A percentile compares a stretch with the other conserved stretches of the same genome.
These are phyloP conservation scores for Blastobotrys indianensis DNA, from an alignment of 1,139 yeast genomes.

Conservation along the genomic window DNA sequence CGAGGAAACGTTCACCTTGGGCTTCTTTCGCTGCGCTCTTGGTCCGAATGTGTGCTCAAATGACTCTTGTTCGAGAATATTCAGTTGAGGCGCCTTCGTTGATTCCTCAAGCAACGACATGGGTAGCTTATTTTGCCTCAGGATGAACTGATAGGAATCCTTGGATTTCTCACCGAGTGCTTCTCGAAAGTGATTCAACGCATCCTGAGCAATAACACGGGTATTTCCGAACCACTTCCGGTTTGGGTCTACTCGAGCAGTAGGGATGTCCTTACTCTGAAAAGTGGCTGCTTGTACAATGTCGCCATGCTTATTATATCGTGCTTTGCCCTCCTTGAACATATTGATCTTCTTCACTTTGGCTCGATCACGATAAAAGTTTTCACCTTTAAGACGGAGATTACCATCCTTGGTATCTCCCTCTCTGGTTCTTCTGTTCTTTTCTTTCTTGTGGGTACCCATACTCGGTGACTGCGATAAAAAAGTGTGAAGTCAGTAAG, in stretches of 20 bases:
- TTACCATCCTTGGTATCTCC: constrained; percentile 83
- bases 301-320: constrained; percentile 82
- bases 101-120: constrained; percentile 87
- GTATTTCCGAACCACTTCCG: constrained; percentile 98
- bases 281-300: constrained; percentile 80
- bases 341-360: constrained; percentile 83
- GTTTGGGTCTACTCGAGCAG: constrained; percentile 92
- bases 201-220: constrained; percentile 95
- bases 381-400: constrained; percentile 91
- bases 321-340: constrained; percentile 90
- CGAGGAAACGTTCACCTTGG: constrained; percentile 68
- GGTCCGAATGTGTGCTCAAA: constrained; percentile 86
- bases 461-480: constrained; percentile 36
- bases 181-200: constrained; percentile 86
- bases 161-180: constrained; percentile 84
- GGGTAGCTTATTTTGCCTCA: constrained; percentile 87
- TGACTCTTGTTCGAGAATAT: constrained; percentile 83
- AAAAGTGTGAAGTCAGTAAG: constrained; percentile 7
- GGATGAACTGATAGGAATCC: constrained; percentile 81
- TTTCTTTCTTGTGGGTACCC: constrained; percentile 95
- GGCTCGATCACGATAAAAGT: constrained; percentile 88
- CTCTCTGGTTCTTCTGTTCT: constrained; percentile 76
- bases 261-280: constrained; percentile 83
- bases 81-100: constrained; percentile 68
- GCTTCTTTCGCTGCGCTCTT: constrained; percentile 88